Evolutionary conservation across 108 stramenopile species (phyloP).

Genomic region (Cyclotella atomus): DNA sequence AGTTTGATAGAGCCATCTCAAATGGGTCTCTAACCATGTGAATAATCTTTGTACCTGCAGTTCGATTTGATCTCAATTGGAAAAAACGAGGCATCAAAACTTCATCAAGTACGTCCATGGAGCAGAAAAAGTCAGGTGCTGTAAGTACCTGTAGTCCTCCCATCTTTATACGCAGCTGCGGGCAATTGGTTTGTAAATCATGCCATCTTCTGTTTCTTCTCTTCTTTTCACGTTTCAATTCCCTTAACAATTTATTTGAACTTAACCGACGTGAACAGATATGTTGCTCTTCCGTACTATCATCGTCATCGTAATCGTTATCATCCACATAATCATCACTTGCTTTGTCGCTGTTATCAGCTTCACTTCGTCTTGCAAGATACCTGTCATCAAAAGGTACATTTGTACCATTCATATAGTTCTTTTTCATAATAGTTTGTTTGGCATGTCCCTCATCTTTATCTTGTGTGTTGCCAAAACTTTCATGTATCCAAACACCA

Average conservation of each 20-base stretch:
- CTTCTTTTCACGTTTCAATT: not conserved
- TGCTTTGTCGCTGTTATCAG: not conserved
- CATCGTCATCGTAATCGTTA: not conserved
- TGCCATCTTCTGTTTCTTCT: not conserved
- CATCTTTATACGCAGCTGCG: not conserved
- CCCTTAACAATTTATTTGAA: not conserved
- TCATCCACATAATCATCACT: not conserved
- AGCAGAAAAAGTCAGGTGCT: constrained; percentile 5
- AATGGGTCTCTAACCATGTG: constrained; percentile 25
- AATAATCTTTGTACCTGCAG: constrained; percentile 16
- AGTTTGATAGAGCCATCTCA: constrained; percentile 27
- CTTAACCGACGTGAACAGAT: too few species aligned
- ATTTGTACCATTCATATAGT: too few species aligned
- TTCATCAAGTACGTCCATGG: not conserved
- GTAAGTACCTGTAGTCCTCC: not conserved
- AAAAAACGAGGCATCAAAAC: not conserved
- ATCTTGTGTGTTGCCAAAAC: too few species aligned
- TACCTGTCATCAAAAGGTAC: not conserved
- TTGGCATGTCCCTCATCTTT: too few species aligned
- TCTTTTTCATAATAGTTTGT: too few species aligned
- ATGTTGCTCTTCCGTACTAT: not conserved
- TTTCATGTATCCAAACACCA: too few species aligned
- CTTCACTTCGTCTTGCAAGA: not conserved
- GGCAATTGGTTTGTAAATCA: not conserved
- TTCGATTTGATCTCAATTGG: not conserved